These are phyloP conservation scores for Umbellularia californica DNA, from an alignment of 164 flowering plant genomes.

Conservation along the genomic window DNA sequence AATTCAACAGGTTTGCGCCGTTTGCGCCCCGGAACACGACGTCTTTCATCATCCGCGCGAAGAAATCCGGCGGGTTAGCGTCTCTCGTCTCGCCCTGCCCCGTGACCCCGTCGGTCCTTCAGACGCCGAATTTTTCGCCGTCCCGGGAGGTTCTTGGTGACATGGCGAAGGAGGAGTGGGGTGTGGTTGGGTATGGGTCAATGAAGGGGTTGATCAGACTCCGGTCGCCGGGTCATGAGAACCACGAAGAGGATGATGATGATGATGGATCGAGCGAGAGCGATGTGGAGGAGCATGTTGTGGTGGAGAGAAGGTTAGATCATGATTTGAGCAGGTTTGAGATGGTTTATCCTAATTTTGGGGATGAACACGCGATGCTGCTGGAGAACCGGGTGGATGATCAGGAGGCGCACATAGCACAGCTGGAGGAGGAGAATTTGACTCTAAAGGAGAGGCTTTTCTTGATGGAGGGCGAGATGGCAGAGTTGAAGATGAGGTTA, in stretches of 20 bases:
- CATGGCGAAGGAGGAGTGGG: constrained; percentile 96
- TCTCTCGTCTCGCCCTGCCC: constrained; percentile 78
- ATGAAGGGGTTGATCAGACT: constrained; percentile 93
- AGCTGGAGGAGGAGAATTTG: constrained; percentile 88
- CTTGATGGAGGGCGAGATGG: constrained; percentile 82
- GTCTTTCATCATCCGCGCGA: constrained; percentile 71
- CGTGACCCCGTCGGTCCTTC: constrained; percentile 74
- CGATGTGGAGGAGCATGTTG: constrained; percentile 93
- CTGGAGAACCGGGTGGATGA: constrained; percentile 88
- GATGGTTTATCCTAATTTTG: constrained; percentile 72
- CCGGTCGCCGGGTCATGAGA: constrained; percentile 63
- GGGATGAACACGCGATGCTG: constrained; percentile 45
- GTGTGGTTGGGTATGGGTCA: constrained; percentile 92
- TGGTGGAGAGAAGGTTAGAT: constrained; percentile 90
- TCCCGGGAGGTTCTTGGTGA: constrained; percentile 85
- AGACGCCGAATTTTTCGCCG: constrained; percentile 80
- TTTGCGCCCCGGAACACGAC: constrained; percentile 85
- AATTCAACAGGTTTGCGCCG: constrained; percentile 62
- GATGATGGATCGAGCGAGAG: constrained; percentile 84
- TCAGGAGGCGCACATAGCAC: constrained; percentile 85
- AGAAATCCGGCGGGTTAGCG: constrained; percentile 76
- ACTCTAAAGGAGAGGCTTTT: constrained; percentile 82
- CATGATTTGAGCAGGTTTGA: constrained; percentile 95
- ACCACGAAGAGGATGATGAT: constrained; percentile 41
- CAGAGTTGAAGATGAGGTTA: constrained; percentile 71